Base-by-base conservation (phyloP, 768 basidiomycete genomes). In the Agaricus sinodeliciosus region DNA sequence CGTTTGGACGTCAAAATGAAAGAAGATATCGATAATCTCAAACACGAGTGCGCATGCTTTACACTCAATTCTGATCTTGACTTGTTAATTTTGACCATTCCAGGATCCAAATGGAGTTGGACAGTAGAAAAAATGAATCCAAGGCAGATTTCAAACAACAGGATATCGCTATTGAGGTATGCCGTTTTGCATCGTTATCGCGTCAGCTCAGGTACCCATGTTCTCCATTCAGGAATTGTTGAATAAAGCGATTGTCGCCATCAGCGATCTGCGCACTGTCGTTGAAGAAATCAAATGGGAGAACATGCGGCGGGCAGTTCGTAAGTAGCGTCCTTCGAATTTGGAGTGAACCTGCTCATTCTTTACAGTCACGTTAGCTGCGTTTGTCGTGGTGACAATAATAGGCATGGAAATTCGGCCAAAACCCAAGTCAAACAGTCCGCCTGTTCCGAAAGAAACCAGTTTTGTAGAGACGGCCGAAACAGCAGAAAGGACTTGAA, bases 51-150 rank as follows among this genome's bases (percentile, higher is more conserved):
- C 51, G 87, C 80, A 43, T 40, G 36, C 28, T 19, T 3, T 31
- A 5, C 11, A 31, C 19, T 41, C 37, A 55, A n/a, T 39, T 49
- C 41, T 47, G 41, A 25, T 6, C 15, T 18, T 49, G 11, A 54
- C 43, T 48, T 43, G 40, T 59, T 42, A 54, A 48, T 36, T 13
- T 26, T 12, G 47, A 41, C 11, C 31, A 31, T 31, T 45, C n/a
- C 40, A 96, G 94, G 62, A 90, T 94, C 47, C 94, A 97, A 67
- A 93, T 98, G 84, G 96, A 99, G 51, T 76, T 97, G 55, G 92
- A 95, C 62, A 93, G 84, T 57, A 78, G 95, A 53, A 97, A 94
- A 73, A 91, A 87, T 58, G 96, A 98, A 65, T 80, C 85, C 12
- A 87, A 84, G 62, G 76, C 84, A 1, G 94, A 97, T 48, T 62